Conservation (phyloP, 2,329 filamentous ascomycete genomes). For the Rutstroemia sp. region DNA sequence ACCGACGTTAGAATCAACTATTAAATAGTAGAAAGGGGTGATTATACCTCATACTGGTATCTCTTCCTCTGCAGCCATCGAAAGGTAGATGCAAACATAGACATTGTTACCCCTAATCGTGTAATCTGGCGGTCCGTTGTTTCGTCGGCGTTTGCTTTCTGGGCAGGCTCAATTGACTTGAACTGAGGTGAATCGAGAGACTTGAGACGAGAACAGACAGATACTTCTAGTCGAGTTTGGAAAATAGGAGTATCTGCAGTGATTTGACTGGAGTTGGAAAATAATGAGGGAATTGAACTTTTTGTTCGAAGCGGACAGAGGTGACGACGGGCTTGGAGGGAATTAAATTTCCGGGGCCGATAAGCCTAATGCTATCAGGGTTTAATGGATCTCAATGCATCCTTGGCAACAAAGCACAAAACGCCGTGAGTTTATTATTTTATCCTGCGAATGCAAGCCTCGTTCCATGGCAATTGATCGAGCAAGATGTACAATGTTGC, state of each 20-base stretch:
- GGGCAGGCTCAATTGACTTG: background rate
- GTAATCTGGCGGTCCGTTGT: background rate
- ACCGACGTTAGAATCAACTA: conserved; percentile 51
- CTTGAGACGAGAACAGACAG: background rate
- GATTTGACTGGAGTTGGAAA: background rate
- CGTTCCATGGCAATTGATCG: background rate
- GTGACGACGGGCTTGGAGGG: background rate
- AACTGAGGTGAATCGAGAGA: background rate
- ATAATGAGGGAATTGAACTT: background rate
- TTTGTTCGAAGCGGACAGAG: background rate
- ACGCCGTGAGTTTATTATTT: too few relatives aligned
- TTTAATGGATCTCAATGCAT: background rate
- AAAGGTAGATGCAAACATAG: conserved; percentile 42
- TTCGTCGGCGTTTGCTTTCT: background rate
- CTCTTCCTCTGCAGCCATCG: conserved; percentile 90
- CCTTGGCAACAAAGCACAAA: background rate
- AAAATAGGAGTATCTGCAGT: background rate
- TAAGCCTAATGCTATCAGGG: background rate
- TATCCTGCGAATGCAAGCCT: background rate
- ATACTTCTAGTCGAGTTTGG: background rate
- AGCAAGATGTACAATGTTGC: conserved; percentile 25
- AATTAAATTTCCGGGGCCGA: background rate
- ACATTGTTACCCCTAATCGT: conserved; percentile 16
- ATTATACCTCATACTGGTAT: conserved; percentile 76
- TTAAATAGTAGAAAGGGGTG: background rate